Base-by-base conservation (phyloP, 108 stramenopile genomes). In the Cylindrotheca closterium region DNA sequence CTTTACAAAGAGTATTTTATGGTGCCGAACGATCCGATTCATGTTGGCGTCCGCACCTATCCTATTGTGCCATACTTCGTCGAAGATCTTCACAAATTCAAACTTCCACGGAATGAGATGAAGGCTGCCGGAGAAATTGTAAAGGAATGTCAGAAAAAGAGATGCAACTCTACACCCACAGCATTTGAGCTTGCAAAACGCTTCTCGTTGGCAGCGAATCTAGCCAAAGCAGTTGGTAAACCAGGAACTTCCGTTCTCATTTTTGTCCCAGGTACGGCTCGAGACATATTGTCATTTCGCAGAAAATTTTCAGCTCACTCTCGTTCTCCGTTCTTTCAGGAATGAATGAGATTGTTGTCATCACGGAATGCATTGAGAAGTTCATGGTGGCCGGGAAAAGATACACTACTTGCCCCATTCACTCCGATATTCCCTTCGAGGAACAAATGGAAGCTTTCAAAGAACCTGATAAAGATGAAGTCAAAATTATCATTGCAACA, bases 401-500 rank as follows among this genome's bases (percentile, higher is more conserved):
- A 0, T 85, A 82, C 61, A 76, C 70, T 4, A 82, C 86, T 50
- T 82, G 94, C 49, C 96, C 97, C 5, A 87, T 99, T 58, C 99
- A 98, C 68, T 79, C 82, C 21, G 94, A 95, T 48, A 74, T 98
- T 27, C 89, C 97, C 0, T 86, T 93, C 61, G 85, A 94, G 55
- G 95, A 97, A 10, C 99, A 98, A 71, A 80, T 92, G 80, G 70
- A 58, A 7, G 96, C 88, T 3, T 98, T 98, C 54, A 71, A 71
- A 19, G 70, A 72, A 21, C 78, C 94, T 0, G 69, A 54, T 10
- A 51, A 59, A 21, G 82, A 82, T 47, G 87, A 91, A 58, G 80
- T 93, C 27, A 96, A 96, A 63, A 80, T 97, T 45, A 85, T 99
- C 24, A 81, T 99, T 27, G 91, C 97, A 4, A 99, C 99, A 0